These are phyloP conservation scores for Colletotrichum sp. DNA, from an alignment of 2,329 filamentous ascomycete genomes.

Conservation along the genomic window DNA sequence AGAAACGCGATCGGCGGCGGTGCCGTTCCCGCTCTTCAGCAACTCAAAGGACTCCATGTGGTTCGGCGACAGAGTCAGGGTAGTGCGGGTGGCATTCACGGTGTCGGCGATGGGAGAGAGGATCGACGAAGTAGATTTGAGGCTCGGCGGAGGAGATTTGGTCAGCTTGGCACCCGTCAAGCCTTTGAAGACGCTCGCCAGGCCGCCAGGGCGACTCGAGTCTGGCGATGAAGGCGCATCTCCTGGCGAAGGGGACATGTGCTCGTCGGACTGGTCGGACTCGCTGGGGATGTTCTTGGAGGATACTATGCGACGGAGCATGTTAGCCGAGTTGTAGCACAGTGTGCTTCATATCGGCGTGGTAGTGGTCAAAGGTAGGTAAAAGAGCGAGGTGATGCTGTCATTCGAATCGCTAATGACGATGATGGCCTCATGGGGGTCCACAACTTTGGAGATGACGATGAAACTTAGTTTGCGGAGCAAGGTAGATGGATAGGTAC, in stretches of 20 bases:
- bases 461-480: background rate
- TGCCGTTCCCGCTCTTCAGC: slow-evolving; percentile 50
- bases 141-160: slow-evolving; percentile 52
- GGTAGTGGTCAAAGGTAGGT: background rate
- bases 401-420: slow-evolving; percentile 2
- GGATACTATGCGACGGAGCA: slow-evolving; percentile 19
- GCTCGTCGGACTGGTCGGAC: slow-evolving; percentile 37
- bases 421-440: background rate
- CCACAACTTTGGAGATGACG: background rate
- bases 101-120: slow-evolving; percentile 47
- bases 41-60: slow-evolving; percentile 61
- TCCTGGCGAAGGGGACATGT: slow-evolving; percentile 66
- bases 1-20: slow-evolving; percentile 56
- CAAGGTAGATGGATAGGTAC: background rate
- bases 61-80: slow-evolving; percentile 51
- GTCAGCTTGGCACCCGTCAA: slow-evolving; percentile 60
- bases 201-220: slow-evolving; percentile 57
- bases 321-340: slow-evolving; percentile 12
- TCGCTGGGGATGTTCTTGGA: background rate
- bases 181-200: slow-evolving; percentile 69
- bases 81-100: slow-evolving; percentile 44
- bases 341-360: slow-evolving; percentile 5
- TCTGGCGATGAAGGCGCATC: slow-evolving; percentile 62
- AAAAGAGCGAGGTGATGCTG: background rate
- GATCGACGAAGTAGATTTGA: slow-evolving; percentile 42